Conservation (phyloP, 345 rosid species). For the Angophora floribunda region DNA sequence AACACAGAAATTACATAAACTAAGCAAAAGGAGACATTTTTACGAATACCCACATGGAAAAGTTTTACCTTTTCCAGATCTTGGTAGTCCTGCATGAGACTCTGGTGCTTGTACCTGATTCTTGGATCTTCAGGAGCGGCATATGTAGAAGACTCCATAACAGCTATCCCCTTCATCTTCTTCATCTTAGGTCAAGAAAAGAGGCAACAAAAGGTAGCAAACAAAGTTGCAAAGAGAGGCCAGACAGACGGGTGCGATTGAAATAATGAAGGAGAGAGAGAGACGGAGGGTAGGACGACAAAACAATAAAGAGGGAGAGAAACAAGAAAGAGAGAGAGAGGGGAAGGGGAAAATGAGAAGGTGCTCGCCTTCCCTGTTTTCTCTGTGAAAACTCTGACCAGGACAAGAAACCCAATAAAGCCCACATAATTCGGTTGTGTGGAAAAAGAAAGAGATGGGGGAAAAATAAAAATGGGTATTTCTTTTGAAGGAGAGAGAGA, state of each 20-base stretch:
- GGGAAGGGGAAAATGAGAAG: background rate
- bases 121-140: background rate
- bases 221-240: background rate
- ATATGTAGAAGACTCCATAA: background rate
- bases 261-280: background rate
- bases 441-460: background rate
- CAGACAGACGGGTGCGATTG: background rate
- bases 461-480: background rate
- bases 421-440: background rate
- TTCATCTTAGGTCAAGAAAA: background rate
- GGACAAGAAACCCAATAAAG: background rate
- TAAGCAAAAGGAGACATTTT: background rate
- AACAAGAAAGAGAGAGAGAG: background rate
- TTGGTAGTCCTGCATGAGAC: slow-evolving; percentile 14
- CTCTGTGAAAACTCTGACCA: slow-evolving; percentile 11
- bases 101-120: slow-evolving; percentile 4
- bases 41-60: background rate
- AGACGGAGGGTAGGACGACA: background rate
- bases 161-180: slow-evolving; percentile 1
- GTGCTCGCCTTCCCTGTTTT: slow-evolving; percentile 1
- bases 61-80: slow-evolving; percentile 2
- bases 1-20: background rate
- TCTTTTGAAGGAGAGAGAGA: background rate
- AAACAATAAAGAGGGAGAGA: background rate
- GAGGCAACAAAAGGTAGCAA: background rate